Conservation (phyloP, 2,329 filamentous ascomycete species). For the Aspergillus sp. region DNA sequence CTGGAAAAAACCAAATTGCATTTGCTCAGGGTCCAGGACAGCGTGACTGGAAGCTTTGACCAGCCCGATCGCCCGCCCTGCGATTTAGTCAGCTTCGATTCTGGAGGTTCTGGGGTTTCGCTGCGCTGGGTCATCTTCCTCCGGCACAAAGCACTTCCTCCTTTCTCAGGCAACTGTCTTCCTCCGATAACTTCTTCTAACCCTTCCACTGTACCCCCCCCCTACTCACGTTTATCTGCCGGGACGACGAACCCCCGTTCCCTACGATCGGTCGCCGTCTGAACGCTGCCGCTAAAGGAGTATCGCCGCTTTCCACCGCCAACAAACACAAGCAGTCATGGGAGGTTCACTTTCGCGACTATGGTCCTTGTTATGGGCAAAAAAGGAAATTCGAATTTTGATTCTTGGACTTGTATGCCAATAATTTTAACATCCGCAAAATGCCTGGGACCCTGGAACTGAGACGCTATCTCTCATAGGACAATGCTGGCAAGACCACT, state of each 20-base stretch:
- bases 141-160: background rate
- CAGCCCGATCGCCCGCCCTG: slow-evolving; percentile 23
- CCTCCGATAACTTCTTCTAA: background rate
- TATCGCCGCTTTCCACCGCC: slow-evolving; percentile 1
- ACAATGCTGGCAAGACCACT: slow-evolving; percentile 98
- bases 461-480: slow-evolving; percentile 53
- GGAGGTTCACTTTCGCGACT: slow-evolving; percentile 58
- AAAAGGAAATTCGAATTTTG: slow-evolving; percentile 97
- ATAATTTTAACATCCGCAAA: slow-evolving; percentile 8
- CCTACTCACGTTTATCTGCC: background rate
- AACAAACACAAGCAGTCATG: slow-evolving; percentile 41
- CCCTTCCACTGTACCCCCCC: background rate
- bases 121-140: background rate
- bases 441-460: slow-evolving; percentile 16
- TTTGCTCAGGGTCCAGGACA: background rate
- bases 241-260: background rate
- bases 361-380: slow-evolving; percentile 78
- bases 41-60: slow-evolving; percentile 21
- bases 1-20: background rate
- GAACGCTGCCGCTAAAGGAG: slow-evolving; percentile 1
- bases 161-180: background rate
- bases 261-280: background rate
- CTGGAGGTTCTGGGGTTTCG: slow-evolving; percentile 11
- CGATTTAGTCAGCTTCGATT: slow-evolving; percentile 25
- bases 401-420: slow-evolving; percentile 82